Percentiles rank a stretch among this genome's conserved stretches.
Evolutionary conservation across 164 flowering plant genomes (phyloP).

Genomic region (Tinospora cordifolia): DNA sequence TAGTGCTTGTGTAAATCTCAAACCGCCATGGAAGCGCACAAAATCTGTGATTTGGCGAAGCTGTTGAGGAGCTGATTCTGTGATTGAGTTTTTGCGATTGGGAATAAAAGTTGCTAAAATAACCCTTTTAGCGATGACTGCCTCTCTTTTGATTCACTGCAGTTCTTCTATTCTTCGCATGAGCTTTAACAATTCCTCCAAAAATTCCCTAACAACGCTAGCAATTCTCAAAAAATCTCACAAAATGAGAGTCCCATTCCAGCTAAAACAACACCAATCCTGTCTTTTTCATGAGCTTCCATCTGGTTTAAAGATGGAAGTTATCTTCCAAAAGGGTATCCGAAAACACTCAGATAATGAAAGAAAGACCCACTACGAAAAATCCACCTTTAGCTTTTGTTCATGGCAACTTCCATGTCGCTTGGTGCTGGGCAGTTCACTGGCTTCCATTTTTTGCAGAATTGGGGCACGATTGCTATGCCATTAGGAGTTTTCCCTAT

Average conservation of each 20-base stretch:
- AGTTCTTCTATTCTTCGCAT: constrained; percentile 11
- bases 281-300: constrained; percentile 72
- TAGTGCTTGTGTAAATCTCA: too few species aligned
- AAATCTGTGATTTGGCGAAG: too few species aligned
- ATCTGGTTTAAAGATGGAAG: constrained; percentile 79
- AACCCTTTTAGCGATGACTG: constrained; percentile 37
- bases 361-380: neutral
- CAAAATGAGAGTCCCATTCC: constrained; percentile 46
- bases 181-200: constrained; percentile 11
- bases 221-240: constrained; percentile 21
- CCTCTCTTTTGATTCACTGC: constrained; percentile 15
- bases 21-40: too few species aligned
- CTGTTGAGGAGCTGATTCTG: too few species aligned
- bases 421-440: constrained; percentile 95
- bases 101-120: too few species aligned
- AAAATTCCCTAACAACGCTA: constrained; percentile 22
- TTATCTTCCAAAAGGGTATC: constrained; percentile 51
- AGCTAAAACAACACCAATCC: constrained; percentile 57
- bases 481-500: constrained; percentile 34
- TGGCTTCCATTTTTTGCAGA: constrained; percentile 81
- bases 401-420: constrained; percentile 93
- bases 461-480: constrained; percentile 66
- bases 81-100: too few species aligned
- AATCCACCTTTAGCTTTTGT: constrained; percentile 68
- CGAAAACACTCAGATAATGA: constrained; percentile 11